A percentile compares a stretch with the other conserved stretches of the same genome.
Conservation (phyloP, 2,329 filamentous ascomycete species). For the Waltergamsia citrina region DNA sequence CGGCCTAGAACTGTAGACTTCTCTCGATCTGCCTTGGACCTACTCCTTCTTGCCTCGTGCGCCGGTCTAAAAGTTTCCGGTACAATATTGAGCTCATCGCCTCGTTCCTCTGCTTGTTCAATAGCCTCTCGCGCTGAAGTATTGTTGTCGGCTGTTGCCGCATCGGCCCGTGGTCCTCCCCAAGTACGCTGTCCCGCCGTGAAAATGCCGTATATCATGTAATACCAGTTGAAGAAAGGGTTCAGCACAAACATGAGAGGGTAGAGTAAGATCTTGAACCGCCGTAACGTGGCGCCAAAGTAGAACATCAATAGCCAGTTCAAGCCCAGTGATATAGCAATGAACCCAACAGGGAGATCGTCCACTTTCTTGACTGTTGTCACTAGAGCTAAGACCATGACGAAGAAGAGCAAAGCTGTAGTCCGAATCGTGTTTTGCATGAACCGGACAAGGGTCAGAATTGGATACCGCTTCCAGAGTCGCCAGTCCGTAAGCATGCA, state of each 20-base stretch:
- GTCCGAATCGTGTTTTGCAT: slow-evolving; percentile 96
- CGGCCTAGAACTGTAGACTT: slow-evolving; percentile 25
- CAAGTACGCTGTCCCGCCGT: slow-evolving; percentile 91
- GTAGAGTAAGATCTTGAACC: slow-evolving; percentile 93
- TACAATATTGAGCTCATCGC: slow-evolving; percentile 84
- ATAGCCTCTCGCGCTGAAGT: slow-evolving; percentile 78
- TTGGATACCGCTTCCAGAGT: slow-evolving; percentile 83
- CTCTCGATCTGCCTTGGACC: slow-evolving; percentile 8
- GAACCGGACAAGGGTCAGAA: slow-evolving; percentile 78
- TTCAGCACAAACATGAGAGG: slow-evolving; percentile 93
- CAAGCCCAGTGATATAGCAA: slow-evolving; percentile 81
- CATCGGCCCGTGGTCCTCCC: slow-evolving; percentile 88
- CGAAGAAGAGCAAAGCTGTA: slow-evolving; percentile 87
- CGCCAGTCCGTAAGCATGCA: slow-evolving; percentile 96
- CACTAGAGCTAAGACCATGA: slow-evolving; percentile 78
- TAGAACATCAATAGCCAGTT: slow-evolving; percentile 97
- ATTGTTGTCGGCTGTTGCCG: slow-evolving; percentile 64
- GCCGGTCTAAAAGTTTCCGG: slow-evolving; percentile 72
- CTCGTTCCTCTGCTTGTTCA: slow-evolving; percentile 65
- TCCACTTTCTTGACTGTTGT: slow-evolving; percentile 72
- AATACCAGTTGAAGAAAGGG: slow-evolving; percentile 96
- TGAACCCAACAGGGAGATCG: slow-evolving; percentile 85
- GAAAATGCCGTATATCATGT: slow-evolving; percentile 96
- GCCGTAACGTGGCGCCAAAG: slow-evolving; percentile 76
- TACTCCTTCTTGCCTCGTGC: slow-evolving; percentile 34